phyloP scores from a whole-genome alignment of 495 filamentous ascomycete species.

The Penicillium salamii region DNA sequence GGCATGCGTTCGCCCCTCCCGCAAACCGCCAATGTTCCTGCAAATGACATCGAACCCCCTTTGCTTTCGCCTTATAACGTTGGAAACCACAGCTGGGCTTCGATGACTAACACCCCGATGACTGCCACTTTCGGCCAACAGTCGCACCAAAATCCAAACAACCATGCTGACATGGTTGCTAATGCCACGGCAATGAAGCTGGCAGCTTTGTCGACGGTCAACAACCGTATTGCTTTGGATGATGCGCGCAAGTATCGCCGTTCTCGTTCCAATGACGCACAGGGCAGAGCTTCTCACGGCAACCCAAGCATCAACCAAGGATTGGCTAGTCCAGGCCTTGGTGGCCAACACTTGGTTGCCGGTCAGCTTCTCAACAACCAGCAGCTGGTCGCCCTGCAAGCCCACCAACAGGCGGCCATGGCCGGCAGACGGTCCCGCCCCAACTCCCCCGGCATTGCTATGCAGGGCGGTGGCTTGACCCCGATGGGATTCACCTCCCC shows the following conservation, averaged over 20 bases:
- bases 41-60: constrained; percentile 76
- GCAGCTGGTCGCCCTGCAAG: constrained; percentile 82
- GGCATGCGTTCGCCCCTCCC: constrained; percentile 81
- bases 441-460: constrained; percentile 83
- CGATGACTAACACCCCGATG: constrained; percentile 98
- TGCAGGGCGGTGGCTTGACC: constrained; percentile 62
- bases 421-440: constrained; percentile 84
- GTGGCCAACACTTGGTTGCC: constrained; percentile 69
- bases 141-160: constrained; percentile 43
- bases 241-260: constrained; percentile 93
- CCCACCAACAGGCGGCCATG: constrained; percentile 76
- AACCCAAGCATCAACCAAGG: constrained; percentile 51
- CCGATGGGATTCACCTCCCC: constrained; percentile 77
- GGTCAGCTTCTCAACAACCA: constrained; percentile 84
- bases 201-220: constrained; percentile 93
- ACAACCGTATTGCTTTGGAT: constrained; percentile 95
- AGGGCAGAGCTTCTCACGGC: constrained; percentile 44
- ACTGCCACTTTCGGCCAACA: constrained; percentile 71
- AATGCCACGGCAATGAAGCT: constrained; percentile 99
- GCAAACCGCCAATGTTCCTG: constrained; percentile 78
- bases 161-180: constrained; percentile 95
- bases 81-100: constrained; percentile 91
- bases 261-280: constrained; percentile 83
- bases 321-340: constrained; percentile 50
- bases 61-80: constrained; percentile 85